Conservation (phyloP, 1,284 basidiomycete species). For the Taiwanofungus camphoratus region DNA sequence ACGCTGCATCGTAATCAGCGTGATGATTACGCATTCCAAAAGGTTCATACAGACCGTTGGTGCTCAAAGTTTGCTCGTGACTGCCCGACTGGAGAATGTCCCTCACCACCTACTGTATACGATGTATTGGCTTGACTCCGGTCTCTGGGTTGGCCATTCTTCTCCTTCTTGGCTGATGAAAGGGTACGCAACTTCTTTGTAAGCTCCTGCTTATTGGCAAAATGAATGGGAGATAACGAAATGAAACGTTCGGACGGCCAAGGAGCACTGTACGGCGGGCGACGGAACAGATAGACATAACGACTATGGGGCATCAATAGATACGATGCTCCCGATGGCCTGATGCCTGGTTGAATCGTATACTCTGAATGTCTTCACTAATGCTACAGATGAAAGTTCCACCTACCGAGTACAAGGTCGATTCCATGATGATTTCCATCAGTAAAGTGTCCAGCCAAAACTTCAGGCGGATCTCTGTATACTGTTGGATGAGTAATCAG, state of each 20-base stretch:
- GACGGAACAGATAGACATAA: slow-evolving; percentile 8
- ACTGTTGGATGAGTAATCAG: neutral
- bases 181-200: slow-evolving; percentile 21
- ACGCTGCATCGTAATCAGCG: slow-evolving; percentile 11
- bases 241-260: slow-evolving; percentile 18
- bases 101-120: slow-evolving; percentile 18
- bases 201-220: slow-evolving; percentile 19
- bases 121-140: slow-evolving; percentile 28
- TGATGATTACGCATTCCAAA: neutral
- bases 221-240: slow-evolving; percentile 31
- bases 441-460: slow-evolving; percentile 8
- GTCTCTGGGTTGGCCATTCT: slow-evolving; percentile 16
- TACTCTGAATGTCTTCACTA: neutral
- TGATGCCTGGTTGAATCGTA: slow-evolving; percentile 21
- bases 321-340: slow-evolving; percentile 29
- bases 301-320: slow-evolving; percentile 22
- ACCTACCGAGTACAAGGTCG: slow-evolving; percentile 18
- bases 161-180: slow-evolving; percentile 21
- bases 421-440: slow-evolving; percentile 2
- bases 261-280: slow-evolving; percentile 4
- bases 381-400: neutral
- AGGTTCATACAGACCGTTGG: slow-evolving; percentile 24
- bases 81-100: slow-evolving; percentile 11
- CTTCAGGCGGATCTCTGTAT: slow-evolving; percentile 12
- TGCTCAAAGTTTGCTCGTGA: slow-evolving; percentile 28